Base-by-base conservation (phyloP, 2,329 filamentous ascomycete species). In the Neofusicoccum sp. region DNA sequence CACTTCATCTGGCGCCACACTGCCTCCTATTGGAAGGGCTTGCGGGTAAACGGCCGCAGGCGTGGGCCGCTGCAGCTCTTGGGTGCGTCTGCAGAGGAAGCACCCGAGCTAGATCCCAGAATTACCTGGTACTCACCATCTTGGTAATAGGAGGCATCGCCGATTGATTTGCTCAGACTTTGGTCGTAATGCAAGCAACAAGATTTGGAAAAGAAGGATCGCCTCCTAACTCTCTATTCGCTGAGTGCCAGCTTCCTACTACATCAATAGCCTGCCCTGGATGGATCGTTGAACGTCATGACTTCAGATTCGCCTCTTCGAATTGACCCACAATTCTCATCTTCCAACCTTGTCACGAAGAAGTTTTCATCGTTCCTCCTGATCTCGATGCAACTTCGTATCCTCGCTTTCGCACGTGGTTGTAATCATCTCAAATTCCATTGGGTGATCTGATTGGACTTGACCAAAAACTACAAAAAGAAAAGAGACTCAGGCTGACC, bases 401-500 rank as follows among this genome's bases (percentile, higher is more conserved):
- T 44, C 29, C 29, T 22, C 31, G 31, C 39, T 9, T 36, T 12
- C 36, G 41, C 39, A 47, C 36, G 39, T 36, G 41, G 29, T 28
- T 11, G 31, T 45, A 58, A 50, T 31, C 54, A 12, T 45, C 29
- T 36, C 5, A 6, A 34, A 11, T n/a, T 6, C 39, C 41, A n/a
- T 11, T 31, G 4, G n/a, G 41, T 11, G 41, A 8, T 31, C 4
- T 36, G 14, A 14, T 36, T 45, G 54, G 54, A 34, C 29, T 45
- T 4, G 39, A 45, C 41, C n/a, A 44, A 45, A 8, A 12, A 14
- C 31, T 16, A 11, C 31, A 37, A 31, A 41, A 43, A 43, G 12
- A 9, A 22, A 45, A 45, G 33, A 58, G 14, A 45, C 28, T 36
- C 39, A 58, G 54, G 39, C 54, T 58, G 54, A 44, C 31, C 37